Base-by-base conservation (phyloP, 352 stramenopile species). In the Thraustotheca clavata region DNA sequence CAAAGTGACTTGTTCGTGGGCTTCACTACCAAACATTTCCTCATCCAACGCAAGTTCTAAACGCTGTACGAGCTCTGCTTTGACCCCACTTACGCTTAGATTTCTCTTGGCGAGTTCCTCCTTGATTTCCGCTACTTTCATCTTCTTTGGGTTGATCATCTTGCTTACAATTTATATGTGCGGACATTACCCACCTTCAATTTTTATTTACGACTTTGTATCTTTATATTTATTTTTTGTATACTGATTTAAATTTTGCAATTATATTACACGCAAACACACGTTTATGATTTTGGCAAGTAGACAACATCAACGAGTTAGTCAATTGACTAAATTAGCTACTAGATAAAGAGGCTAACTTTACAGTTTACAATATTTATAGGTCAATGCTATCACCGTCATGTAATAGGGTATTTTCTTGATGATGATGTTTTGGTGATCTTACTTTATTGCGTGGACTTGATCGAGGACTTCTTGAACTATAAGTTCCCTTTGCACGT, bases 91-190 rank as follows among this genome's bases (percentile, higher is more conserved):
- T 34, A 79, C 90, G 76, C 80, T 92, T 48, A 95, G 69, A 7
- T 74, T 74, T 49, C 86, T 83, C 59, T 81, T 80, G 72, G 91
- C 82, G 32, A 95, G 75, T 69, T 87, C 85, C 59, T 85, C 70
- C 62, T 83, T 83, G 62, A 95, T 74, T 77, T 95, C 86, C 71
- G 80, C 90, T 68, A 95, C 86, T 71, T 94, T 95, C 83, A 95
- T 93, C 76, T 93, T 93, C 78, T 94, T 95, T 22, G 86, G 86
- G 68, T 88, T 83, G 72, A 93, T n/a, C 41, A 65, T 65, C 57
- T n/a, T n/a, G n/a, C n/a, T n/a, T n/a, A n/a, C n/a, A n/a, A n/a
- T n/a, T n/a, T n/a, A n/a, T n/a, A n/a, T n/a, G n/a, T n/a, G n/a
- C n/a, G n/a, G n/a, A n/a, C n/a, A n/a, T n/a, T n/a, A n/a, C n/a